phyloP scores from a whole-genome alignment of 805 yeast genomes.

The Cyberlindnera lachancei region DNA sequence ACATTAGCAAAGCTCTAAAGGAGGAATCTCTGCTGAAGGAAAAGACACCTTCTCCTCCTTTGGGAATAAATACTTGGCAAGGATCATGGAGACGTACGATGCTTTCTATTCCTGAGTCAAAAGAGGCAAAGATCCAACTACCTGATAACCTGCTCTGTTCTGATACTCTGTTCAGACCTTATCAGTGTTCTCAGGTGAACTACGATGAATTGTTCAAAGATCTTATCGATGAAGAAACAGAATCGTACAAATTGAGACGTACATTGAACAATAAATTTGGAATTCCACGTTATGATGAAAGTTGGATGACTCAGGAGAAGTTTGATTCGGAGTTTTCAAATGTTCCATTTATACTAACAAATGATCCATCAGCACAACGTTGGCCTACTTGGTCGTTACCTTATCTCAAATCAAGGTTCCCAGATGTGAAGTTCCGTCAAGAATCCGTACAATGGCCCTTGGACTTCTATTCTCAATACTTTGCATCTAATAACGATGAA shows the following conservation, averaged over 20 bases:
- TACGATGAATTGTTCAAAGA: constrained; percentile 42
- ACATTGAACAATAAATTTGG: constrained; percentile 23
- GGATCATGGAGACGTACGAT: constrained; percentile 79
- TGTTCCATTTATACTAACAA: constrained; percentile 57
- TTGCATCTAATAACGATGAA: constrained; percentile 61
- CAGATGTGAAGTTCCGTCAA: constrained; percentile 63
- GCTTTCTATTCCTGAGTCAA: constrained; percentile 28
- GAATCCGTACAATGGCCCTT: constrained; percentile 82
- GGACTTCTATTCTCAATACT: constrained; percentile 51
- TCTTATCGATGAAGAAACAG: constrained; percentile 39
- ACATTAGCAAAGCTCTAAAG: constrained; percentile 26
- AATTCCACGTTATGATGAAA: constrained; percentile 48
- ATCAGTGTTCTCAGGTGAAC: constrained; percentile 68
- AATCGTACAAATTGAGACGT: constrained; percentile 17
- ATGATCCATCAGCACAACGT: constrained; percentile 23
- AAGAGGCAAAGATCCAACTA: constrained; percentile 40
- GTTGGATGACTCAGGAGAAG: constrained; percentile 30
- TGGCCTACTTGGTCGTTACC: constrained; percentile 66
- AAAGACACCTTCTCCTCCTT: constrained; percentile 18
- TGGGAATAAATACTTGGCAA: constrained; percentile 41
- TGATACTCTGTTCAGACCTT: constrained; percentile 76
- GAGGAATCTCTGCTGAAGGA: constrained; percentile 9
- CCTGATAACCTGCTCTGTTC: constrained; percentile 53
- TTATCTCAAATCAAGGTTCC: constrained; percentile 43
- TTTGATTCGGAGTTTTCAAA: constrained; percentile 42